Conservation (phyloP, 345 rosid species). For the Populus simonii region DNA sequence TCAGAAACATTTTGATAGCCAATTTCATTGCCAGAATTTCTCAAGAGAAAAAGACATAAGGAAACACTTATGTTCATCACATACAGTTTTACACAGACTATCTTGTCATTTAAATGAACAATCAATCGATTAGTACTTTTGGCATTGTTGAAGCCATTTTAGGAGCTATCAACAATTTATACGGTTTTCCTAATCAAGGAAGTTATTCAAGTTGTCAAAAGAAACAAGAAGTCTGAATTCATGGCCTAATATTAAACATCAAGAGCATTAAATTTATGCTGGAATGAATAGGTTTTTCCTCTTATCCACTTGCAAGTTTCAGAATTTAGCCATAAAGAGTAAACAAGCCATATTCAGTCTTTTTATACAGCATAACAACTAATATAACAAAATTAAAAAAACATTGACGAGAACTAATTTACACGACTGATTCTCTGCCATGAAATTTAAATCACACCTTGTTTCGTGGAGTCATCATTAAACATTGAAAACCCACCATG, state of each 20-base stretch:
- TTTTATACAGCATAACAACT: neutral
- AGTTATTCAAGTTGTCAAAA: neutral
- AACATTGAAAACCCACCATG: neutral
- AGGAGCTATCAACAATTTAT: neutral
- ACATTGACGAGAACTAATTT: neutral
- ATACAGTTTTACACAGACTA: neutral
- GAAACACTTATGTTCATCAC: neutral
- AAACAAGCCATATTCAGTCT: neutral
- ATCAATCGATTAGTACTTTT: neutral
- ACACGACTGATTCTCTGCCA: neutral
- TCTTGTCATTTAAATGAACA: neutral
- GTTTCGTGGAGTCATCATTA: constrained; percentile 7
- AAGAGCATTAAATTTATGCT: neutral
- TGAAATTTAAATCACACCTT: constrained; percentile 26
- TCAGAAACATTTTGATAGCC: neutral
- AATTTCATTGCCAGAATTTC: neutral
- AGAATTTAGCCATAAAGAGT: no score
- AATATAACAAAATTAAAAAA: neutral
- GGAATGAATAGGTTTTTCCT: neutral
- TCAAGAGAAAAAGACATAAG: neutral
- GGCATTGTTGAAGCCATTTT: neutral
- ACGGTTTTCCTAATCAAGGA: neutral
- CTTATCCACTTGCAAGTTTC: no score
- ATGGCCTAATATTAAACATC: neutral
- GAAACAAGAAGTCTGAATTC: neutral